A percentile compares a stretch with the other conserved stretches of the same genome.
Conservation (phyloP, 1,139 yeast genomes). For the Trichomonascaceae sp. region DNA sequence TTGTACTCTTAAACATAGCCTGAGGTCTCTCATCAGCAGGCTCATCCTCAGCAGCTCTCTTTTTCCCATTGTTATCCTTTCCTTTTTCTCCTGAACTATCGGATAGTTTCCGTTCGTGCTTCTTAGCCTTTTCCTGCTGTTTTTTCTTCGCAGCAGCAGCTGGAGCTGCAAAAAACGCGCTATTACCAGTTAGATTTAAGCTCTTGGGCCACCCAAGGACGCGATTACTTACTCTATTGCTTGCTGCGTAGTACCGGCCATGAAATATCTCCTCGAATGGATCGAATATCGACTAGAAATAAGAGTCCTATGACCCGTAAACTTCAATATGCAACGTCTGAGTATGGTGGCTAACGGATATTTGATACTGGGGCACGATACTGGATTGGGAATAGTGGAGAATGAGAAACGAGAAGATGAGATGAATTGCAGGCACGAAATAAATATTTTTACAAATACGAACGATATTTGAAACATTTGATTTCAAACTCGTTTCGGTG, state of each 20-base stretch:
- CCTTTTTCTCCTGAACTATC: not conserved
- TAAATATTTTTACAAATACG: not conserved
- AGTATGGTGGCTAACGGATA: not conserved
- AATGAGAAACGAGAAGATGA: no score
- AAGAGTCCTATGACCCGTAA: slow-evolving; percentile 5
- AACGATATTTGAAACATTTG: no score
- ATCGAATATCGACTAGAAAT: not conserved
- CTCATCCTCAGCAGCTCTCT: slow-evolving; percentile 2
- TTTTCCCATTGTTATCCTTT: not conserved
- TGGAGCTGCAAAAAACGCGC: slow-evolving; percentile 7
- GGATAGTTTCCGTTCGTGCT: not conserved
- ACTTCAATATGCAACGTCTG: not conserved
- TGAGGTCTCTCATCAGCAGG: not conserved
- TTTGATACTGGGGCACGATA: not conserved
- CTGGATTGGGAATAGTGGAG: not conserved
- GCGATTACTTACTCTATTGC: slow-evolving; percentile 9
- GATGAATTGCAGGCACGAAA: no score
- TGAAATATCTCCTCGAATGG: not conserved
- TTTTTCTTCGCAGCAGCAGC: slow-evolving; percentile 3
- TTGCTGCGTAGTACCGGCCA: slow-evolving; percentile 10
- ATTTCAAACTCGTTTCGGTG: no score
- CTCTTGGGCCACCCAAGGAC: not conserved
- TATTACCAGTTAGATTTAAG: not conserved
- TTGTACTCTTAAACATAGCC: not conserved
- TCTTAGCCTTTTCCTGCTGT: not conserved